Percentiles rank a stretch among this genome's conserved stretches.
These are phyloP conservation scores for Pelargonium cotyledonis DNA, from an alignment of 441 rosid species.

Conservation along the genomic window DNA sequence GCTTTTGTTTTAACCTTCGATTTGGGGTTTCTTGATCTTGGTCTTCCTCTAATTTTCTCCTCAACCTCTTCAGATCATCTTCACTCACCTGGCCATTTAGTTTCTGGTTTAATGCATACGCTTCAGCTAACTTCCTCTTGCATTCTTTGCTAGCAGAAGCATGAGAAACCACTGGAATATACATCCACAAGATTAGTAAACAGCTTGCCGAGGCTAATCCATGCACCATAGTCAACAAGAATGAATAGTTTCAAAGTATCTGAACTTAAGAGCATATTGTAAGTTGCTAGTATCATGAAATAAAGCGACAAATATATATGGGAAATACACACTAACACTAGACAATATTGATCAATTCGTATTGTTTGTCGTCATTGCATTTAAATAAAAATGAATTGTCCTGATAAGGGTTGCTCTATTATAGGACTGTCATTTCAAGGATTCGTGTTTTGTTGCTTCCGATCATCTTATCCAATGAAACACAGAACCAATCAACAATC, in stretches of 20 bases:
- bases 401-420: too few relatives aligned
- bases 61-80: slow-evolving; percentile 45
- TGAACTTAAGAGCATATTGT: too few relatives aligned
- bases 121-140: slow-evolving; percentile 67
- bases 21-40: slow-evolving; percentile 25
- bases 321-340: too few relatives aligned
- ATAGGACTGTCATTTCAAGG: too few relatives aligned
- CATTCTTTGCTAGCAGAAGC: slow-evolving; percentile 87
- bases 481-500: too few relatives aligned
- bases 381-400: too few relatives aligned
- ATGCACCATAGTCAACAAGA: neutral
- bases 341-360: too few relatives aligned
- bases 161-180: slow-evolving; percentile 64
- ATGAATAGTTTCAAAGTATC: neutral
- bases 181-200: neutral
- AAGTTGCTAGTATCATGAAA: too few relatives aligned
- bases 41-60: slow-evolving; percentile 51
- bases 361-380: too few relatives aligned
- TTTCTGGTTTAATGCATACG: slow-evolving; percentile 63
- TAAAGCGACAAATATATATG: too few relatives aligned
- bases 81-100: slow-evolving; percentile 45
- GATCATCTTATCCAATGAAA: too few relatives aligned
- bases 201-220: neutral
- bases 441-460: too few relatives aligned
- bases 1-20: slow-evolving; percentile 31